A percentile compares a stretch with the other conserved stretches of the same genome.
Conservation (phyloP, 345 rosid species). For the Eucalyptus sp. region DNA sequence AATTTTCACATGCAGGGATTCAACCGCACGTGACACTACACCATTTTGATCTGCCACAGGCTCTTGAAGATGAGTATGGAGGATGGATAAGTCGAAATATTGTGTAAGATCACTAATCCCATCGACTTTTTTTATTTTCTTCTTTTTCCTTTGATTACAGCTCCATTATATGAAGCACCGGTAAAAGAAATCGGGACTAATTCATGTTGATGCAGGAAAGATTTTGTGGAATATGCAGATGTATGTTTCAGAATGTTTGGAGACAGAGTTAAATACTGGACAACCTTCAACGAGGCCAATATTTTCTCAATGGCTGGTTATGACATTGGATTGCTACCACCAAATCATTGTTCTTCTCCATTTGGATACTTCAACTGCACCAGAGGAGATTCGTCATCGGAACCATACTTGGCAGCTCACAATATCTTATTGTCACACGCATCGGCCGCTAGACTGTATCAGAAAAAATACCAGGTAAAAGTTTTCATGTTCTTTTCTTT, state of each 20-base stretch:
- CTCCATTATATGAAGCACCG: neutral
- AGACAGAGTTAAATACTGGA: slow-evolving; percentile 26
- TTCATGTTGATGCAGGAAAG: slow-evolving; percentile 10
- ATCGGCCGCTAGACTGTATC: slow-evolving; percentile 45
- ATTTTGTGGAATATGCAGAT: slow-evolving; percentile 23
- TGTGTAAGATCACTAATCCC: neutral
- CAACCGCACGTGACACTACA: slow-evolving; percentile 19
- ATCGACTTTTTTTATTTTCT: neutral
- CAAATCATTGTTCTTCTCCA: slow-evolving; percentile 21
- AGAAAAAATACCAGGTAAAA: slow-evolving; percentile 43
- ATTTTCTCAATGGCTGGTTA: slow-evolving; percentile 10
- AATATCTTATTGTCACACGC: slow-evolving; percentile 59
- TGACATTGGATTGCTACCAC: slow-evolving; percentile 10
- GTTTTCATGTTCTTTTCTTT: neutral
- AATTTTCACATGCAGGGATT: slow-evolving; percentile 5
- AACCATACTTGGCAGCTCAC: slow-evolving; percentile 59
- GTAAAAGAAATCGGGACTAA: neutral
- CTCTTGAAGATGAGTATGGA: slow-evolving; percentile 8
- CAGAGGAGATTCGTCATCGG: slow-evolving; percentile 43
- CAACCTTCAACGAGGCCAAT: slow-evolving; percentile 34
- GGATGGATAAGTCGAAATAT: slow-evolving; percentile 6
- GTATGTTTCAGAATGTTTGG: slow-evolving; percentile 36
- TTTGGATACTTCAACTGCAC: slow-evolving; percentile 12
- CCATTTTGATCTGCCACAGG: slow-evolving; percentile 6
- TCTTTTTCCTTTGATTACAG: neutral